These are phyloP conservation scores for Xylaria sp. DNA, from an alignment of 2,329 filamentous ascomycete genomes.

Conservation along the genomic window DNA sequence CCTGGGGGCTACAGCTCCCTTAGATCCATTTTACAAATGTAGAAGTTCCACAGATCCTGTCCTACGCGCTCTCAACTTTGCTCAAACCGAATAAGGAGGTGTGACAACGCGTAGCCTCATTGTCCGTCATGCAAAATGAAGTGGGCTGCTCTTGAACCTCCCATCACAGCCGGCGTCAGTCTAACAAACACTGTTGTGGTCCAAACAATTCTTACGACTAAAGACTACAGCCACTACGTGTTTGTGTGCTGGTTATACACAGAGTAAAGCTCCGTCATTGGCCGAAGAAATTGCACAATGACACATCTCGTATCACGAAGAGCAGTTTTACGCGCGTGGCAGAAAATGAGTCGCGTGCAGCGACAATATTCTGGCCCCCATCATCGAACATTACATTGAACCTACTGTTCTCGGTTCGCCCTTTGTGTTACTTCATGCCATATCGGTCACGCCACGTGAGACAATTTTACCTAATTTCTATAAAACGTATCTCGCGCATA, in stretches of 20 bases:
- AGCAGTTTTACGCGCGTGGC: neutral
- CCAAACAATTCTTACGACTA: too few relatives aligned
- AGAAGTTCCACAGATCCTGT: constrained; percentile 11
- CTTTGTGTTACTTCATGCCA: neutral
- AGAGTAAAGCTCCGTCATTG: neutral
- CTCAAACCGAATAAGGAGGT: neutral
- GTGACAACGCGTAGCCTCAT: constrained; percentile 6
- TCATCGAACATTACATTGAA: neutral
- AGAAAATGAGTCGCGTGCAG: neutral
- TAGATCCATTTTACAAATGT: neutral
- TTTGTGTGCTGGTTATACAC: neutral
- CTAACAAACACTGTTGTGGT: neutral
- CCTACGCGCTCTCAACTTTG: neutral
- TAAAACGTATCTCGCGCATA: neutral
- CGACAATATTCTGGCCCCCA: neutral
- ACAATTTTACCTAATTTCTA: neutral
- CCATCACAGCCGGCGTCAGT: neutral
- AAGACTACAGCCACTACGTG: neutral
- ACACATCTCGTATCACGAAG: neutral
- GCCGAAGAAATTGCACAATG: too few relatives aligned
- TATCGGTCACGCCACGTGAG: neutral
- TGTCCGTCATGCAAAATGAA: neutral
- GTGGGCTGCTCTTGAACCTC: neutral
- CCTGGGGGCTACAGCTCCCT: neutral
- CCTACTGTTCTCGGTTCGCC: neutral